Percentiles rank a stretch among this genome's conserved stretches.
Conservation (phyloP, 208 protist genomes). For the Trypanosoma theileri region DNA sequence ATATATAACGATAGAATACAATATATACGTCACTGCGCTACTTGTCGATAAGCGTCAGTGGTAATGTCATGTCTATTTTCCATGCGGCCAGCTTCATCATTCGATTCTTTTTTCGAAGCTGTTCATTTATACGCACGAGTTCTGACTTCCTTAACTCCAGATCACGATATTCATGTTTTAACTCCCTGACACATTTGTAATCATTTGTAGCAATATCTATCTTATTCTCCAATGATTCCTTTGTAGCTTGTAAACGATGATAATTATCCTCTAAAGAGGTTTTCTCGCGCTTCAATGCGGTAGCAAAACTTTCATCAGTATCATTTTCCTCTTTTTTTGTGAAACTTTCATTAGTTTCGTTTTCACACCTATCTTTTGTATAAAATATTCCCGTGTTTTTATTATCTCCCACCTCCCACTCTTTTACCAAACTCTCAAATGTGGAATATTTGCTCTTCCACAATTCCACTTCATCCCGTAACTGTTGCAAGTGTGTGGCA, state of each 20-base stretch:
- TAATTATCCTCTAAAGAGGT: conserved; percentile 2
- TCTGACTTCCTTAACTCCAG: conserved; percentile 26
- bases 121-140: conserved; percentile 16
- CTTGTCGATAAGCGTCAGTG: not conserved
- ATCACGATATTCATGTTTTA: conserved; percentile 31
- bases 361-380: not conserved
- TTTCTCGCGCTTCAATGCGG: not conserved
- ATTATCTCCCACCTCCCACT: not conserved
- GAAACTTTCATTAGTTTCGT: not conserved
- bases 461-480: conserved; percentile 9
- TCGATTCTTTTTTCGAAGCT: conserved; percentile 15
- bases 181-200: conserved; percentile 21
- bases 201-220: conserved; percentile 9
- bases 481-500: conserved; percentile 9
- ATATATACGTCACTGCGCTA: not conserved
- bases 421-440: conserved; percentile 12
- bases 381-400: not conserved
- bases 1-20: too few species aligned
- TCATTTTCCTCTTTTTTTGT: not conserved
- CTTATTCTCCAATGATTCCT: conserved; percentile 8
- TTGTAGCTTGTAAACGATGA: conserved; percentile 1
- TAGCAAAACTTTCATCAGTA: not conserved
- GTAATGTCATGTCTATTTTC: not conserved
- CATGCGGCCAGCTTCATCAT: conserved; percentile 21
- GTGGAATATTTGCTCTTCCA: conserved; percentile 8